phyloP scores from a whole-genome alignment of 2,329 filamentous ascomycete species.

The Dichotomopilus funicola region DNA sequence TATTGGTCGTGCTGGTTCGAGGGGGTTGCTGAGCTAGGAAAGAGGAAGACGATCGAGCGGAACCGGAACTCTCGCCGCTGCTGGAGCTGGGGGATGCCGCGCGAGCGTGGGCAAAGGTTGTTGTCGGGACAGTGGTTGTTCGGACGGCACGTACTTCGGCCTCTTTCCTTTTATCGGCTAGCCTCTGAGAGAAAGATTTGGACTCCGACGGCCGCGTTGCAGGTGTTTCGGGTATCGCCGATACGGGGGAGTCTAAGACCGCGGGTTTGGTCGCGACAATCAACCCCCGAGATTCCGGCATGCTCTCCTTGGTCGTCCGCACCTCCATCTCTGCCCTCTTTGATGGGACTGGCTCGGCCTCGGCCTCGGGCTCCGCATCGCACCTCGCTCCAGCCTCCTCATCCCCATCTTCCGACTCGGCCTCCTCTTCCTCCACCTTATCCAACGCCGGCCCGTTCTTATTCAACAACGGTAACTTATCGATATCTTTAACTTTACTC shows the following conservation, averaged over 20 bases:
- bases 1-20: too few species aligned
- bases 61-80: neutral
- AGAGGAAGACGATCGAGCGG: neutral
- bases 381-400: constrained; percentile 12
- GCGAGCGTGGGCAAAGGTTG: too few species aligned
- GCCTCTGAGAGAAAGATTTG: neutral
- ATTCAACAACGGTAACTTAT: constrained; percentile 10
- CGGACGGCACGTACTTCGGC: neutral
- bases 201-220: neutral
- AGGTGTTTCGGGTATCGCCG: neutral
- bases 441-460: constrained; percentile 2
- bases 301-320: too few species aligned
- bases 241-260: too few species aligned
- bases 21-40: too few species aligned
- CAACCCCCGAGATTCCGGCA: neutral
- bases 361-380: neutral
- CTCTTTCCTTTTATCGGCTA: neutral
- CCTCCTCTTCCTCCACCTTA: constrained; percentile 13
- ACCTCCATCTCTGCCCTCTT: neutral
- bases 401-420: constrained; percentile 13
- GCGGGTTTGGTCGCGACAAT: neutral
- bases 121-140: neutral
- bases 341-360: neutral
- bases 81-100: neutral
- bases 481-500: constrained; percentile 6